Conservation (phyloP, 805 yeast species). For the Candida ortonii region DNA sequence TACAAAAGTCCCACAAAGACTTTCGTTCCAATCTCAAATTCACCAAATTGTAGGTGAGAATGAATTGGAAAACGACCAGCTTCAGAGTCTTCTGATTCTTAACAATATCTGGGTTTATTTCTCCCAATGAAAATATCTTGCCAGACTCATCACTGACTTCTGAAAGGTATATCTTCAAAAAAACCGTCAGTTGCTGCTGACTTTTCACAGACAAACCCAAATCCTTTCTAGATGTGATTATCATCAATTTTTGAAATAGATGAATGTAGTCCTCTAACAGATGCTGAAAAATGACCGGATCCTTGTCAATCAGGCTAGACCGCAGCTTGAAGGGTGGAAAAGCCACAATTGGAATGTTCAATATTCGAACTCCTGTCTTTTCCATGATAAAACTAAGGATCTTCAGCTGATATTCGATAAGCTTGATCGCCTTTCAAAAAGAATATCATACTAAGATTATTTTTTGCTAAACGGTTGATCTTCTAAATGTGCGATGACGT, state of each 20-base stretch:
- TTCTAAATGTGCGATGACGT: too few relatives aligned
- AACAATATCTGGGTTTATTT: slow-evolving; percentile 65
- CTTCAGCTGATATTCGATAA: too few relatives aligned
- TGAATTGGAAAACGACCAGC: slow-evolving; percentile 46
- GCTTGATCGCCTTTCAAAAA: too few relatives aligned
- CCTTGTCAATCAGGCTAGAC: slow-evolving; percentile 75
- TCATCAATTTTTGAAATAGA: slow-evolving; percentile 46
- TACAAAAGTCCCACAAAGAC: slow-evolving; percentile 62
- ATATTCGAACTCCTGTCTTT: too few relatives aligned
- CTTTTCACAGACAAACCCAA: slow-evolving; percentile 47
- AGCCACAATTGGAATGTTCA: slow-evolving; percentile 57
- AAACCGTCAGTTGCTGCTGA: slow-evolving; percentile 54
- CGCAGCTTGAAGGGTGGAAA: slow-evolving; percentile 75
- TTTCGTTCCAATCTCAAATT: slow-evolving; percentile 58
- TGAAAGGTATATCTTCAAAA: slow-evolving; percentile 53
- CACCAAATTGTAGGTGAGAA: slow-evolving; percentile 51
- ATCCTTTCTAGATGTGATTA: slow-evolving; percentile 25
- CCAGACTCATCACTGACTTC: slow-evolving; percentile 63
- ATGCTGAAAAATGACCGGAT: slow-evolving; percentile 82
- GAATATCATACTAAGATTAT: too few relatives aligned
- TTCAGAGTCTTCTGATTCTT: slow-evolving; percentile 49
- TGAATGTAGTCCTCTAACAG: slow-evolving; percentile 60
- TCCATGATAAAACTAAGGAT: too few relatives aligned
- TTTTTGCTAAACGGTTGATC: too few relatives aligned
- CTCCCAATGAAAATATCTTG: slow-evolving; percentile 65